A percentile compares a stretch with the other conserved stretches of the same genome.
Conservation (phyloP, 176 grass and related monocot genomes). For the Eleusine coracana region DNA sequence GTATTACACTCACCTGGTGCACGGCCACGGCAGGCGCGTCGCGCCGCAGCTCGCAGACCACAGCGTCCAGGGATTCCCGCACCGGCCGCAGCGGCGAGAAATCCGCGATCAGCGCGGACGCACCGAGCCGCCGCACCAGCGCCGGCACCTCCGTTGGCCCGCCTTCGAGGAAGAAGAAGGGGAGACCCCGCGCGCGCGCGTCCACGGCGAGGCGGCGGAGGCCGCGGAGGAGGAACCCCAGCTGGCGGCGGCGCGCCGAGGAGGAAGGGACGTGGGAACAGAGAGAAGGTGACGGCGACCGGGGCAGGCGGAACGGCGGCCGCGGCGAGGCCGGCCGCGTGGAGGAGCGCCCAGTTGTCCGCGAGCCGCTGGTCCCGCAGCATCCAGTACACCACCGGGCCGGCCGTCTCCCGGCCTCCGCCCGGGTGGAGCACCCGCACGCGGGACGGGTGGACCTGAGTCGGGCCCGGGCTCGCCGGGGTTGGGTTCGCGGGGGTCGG, state of each 20-base stretch:
- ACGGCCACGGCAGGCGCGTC: constrained; percentile 44
- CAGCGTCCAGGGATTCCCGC: constrained; percentile 53
- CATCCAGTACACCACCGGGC: constrained; percentile 96
- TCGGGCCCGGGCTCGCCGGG: not conserved
- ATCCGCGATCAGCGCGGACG: constrained; percentile 70
- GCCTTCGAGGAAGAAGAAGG: constrained; percentile 72
- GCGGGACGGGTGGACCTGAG: constrained; percentile 54
- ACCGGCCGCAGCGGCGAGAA: constrained; percentile 82
- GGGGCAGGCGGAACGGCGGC: constrained; percentile 55
- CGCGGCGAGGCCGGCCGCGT: constrained; percentile 70
- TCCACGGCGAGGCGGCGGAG: constrained; percentile 51
- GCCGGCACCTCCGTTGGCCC: constrained; percentile 53
- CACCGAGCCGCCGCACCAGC: constrained; percentile 61
- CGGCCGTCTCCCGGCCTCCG: not conserved
- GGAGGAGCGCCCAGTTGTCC: constrained; percentile 96
- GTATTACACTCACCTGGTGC: constrained; percentile 54
- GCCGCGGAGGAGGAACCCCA: constrained; percentile 67
- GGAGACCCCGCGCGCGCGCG: constrained; percentile 43
- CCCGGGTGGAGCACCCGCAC: constrained; percentile 60
- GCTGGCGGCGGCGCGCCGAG: constrained; percentile 65
- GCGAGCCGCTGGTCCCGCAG: constrained; percentile 82
- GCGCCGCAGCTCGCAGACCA: constrained; percentile 39
- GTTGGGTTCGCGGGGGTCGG: not conserved
- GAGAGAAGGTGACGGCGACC: constrained; percentile 70
- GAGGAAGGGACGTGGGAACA: constrained; percentile 63